Evolutionary conservation across 805 yeast genomes (phyloP), one percentile per base, ranked within the genome.

Genomic region (Schizosaccharomyces japonicus): DNA sequence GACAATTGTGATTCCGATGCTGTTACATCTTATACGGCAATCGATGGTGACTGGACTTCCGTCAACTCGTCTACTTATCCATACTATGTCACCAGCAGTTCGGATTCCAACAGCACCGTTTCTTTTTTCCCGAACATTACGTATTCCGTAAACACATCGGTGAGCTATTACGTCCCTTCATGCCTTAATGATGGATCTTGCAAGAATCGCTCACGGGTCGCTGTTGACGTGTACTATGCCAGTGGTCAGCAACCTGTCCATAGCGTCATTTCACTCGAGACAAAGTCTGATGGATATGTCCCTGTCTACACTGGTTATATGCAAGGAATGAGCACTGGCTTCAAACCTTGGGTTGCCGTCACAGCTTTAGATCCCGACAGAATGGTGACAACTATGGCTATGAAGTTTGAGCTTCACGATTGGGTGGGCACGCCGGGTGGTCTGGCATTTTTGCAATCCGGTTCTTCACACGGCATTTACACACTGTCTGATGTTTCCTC

Each of bases 111-210:
- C n/a, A 27, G 8, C 23, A 8, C 42, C 5, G 52, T 52, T 26
- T 19, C 30, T 1, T 76, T 77, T 56, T 67, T 68, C 49, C 82
- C 94, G 7, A 77, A 77, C 53, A 71, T 83, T 17, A 66, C 79
- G 0, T 70, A 73, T 52, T 66, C 81, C 0, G 95, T 95, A 7
- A 67, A 74, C 50, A 90, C 83, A 59, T 66, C 81, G 0, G 66
- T 90, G 23, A 64, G 73, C 47, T 55, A 85, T 46, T 78, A 73
- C 55, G 90, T 98, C 0, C 95, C 95, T 0, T 96, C 96, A 0
- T 90, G 98, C 63, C 48, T 59, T 1, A 58, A 54, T 3, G 94
- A 80, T 57, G 61, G 64, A 46, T 69, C 90, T 0, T 90, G 98
- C 62, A 53, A 58, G 21, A 50, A 63, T 19, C 70, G 98, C 57